Evolutionary conservation across 2,329 filamentous ascomycete species (phyloP).

Genomic region (Ascochyta clinopodiicola): DNA sequence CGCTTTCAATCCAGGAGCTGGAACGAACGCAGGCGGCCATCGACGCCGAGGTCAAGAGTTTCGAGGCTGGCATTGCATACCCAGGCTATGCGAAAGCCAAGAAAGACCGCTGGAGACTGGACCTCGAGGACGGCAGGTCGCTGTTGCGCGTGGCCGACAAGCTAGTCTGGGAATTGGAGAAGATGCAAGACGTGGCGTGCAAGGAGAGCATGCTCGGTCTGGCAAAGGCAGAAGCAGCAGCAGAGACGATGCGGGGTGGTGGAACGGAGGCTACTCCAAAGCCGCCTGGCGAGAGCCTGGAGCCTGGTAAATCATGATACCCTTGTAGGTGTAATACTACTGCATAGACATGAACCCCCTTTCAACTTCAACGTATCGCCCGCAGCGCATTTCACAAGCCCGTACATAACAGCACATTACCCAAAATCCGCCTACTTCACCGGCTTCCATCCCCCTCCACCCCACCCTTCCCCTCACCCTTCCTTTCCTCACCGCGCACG

Average conservation of each 20-base stretch:
- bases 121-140: slow-evolving; percentile 31
- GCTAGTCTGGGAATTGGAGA: slow-evolving; percentile 25
- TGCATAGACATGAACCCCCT: background rate
- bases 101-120: slow-evolving; percentile 26
- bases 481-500: no score
- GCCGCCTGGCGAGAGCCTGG: slow-evolving; percentile 1
- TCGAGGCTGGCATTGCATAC: slow-evolving; percentile 23
- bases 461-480: no score
- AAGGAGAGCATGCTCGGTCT: background rate
- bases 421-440: no score
- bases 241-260: background rate
- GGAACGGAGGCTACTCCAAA: background rate
- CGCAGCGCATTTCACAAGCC: no score
- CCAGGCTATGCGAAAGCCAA: slow-evolving; percentile 8
- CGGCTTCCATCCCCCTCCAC: no score
- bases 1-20: slow-evolving; percentile 28
- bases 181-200: slow-evolving; percentile 5
- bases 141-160: slow-evolving; percentile 28
- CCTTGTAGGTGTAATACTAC: background rate
- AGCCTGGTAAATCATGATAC: slow-evolving; percentile 15
- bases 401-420: no score
- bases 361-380: no score
- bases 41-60: slow-evolving; percentile 23
- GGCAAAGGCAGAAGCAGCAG: background rate
- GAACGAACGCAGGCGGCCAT: slow-evolving; percentile 24